Percentiles rank a stretch among this genome's conserved stretches.
Conservation (phyloP, 1,139 yeast species). For the Taphrina deformans region DNA sequence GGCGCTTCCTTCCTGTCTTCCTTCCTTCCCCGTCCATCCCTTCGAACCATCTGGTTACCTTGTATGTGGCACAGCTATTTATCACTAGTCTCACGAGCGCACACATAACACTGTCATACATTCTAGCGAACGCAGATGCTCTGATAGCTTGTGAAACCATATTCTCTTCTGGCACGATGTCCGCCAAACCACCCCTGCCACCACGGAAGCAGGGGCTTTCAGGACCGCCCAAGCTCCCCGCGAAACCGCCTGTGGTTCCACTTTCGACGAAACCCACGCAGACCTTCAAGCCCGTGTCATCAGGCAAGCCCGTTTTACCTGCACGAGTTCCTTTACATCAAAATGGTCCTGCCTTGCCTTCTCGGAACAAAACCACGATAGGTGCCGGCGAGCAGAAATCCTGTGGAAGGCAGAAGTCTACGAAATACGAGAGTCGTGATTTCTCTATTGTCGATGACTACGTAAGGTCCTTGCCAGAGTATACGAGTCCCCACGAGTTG, state of each 20-base stretch:
- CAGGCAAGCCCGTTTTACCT: slow-evolving; percentile 5
- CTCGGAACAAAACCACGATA: not conserved
- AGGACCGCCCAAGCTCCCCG: not conserved
- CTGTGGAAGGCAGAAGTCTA: not conserved
- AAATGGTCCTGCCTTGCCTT: not conserved
- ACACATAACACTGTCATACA: too few species aligned
- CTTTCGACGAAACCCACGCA: not conserved
- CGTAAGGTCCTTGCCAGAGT: slow-evolving; percentile 8
- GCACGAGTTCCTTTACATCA: not conserved
- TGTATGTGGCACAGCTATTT: too few species aligned
- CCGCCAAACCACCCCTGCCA: slow-evolving; percentile 7
- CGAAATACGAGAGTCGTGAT: slow-evolving; percentile 9
- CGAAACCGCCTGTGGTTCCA: not conserved
- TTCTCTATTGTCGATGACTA: slow-evolving; percentile 1
- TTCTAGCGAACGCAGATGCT: too few species aligned
- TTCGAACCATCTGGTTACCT: not conserved
- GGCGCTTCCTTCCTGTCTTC: too few species aligned
- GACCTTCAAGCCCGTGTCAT: not conserved
- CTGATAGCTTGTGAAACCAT: too few species aligned
- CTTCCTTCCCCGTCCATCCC: not conserved
- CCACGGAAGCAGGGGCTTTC: not conserved
- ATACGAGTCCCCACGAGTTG: not conserved
- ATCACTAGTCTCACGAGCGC: too few species aligned
- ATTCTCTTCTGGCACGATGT: too few species aligned
- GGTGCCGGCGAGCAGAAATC: not conserved